A percentile compares a stretch with the other conserved stretches of the same genome.
Evolutionary conservation across 345 rosid species (phyloP).

Genomic region (Orychophragmus violaceus): DNA sequence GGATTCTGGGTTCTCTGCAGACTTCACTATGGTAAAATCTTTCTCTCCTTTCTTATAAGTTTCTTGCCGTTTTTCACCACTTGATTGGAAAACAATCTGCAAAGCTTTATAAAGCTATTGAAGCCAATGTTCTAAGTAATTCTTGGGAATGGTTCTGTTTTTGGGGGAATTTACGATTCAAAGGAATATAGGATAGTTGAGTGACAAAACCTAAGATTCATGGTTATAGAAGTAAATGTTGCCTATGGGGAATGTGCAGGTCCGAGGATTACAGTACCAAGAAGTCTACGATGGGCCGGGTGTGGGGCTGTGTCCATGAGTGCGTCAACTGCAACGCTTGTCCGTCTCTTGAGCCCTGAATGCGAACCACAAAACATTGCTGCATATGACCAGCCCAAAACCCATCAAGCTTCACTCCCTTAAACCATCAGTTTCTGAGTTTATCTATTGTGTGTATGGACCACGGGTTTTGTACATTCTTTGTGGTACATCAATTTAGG

Average conservation of each 20-base stretch:
- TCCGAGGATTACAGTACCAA: slow-evolving; percentile 35
- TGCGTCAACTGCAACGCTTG: slow-evolving; percentile 61
- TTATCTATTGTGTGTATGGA: background rate
- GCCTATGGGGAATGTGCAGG: slow-evolving; percentile 15
- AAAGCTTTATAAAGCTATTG: background rate
- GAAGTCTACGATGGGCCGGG: slow-evolving; percentile 66
- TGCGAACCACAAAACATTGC: slow-evolving; percentile 92
- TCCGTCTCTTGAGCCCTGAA: slow-evolving; percentile 82
- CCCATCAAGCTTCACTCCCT: slow-evolving; percentile 23
- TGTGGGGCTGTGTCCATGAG: slow-evolving; percentile 75
- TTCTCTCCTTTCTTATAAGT: background rate
- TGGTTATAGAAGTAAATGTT: background rate
- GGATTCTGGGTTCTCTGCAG: slow-evolving; percentile 87
- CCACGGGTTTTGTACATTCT: background rate
- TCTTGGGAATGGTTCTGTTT: background rate
- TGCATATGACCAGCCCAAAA: slow-evolving; percentile 51
- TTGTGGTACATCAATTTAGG: background rate
- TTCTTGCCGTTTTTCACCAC: background rate
- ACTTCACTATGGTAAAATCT: slow-evolving; percentile 57
- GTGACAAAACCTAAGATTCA: background rate
- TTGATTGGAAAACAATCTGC: background rate
- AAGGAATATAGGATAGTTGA: background rate
- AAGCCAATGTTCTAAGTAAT: background rate
- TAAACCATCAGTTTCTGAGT: background rate
- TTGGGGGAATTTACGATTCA: background rate